Base-by-base conservation (phyloP, 441 rosid genomes). In the Iberis amara region DNA sequence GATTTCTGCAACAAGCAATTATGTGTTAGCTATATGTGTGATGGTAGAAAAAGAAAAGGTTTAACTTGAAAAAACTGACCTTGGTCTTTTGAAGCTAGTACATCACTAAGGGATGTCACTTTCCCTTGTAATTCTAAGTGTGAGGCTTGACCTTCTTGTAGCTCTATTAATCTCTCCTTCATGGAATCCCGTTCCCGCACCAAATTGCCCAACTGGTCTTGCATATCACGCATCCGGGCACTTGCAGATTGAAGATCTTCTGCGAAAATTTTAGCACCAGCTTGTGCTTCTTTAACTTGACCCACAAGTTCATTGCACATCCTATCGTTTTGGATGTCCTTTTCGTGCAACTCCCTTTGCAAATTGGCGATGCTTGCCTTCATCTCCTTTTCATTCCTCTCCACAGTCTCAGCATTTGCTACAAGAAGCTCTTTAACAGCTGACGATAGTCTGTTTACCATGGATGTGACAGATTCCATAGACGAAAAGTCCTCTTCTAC, bases 281-380 rank as follows among this genome's bases (percentile, higher is more conserved):
- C 83, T 79, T 94, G 89, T 66, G 98, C 98, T 78, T 75, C 78
- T 80, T 84, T 94, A 67, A 90, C 84, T 86, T 94, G 99, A 80
- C 66, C 67, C 23, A 82, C 95, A 21, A 94, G 87, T 59, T 94
- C 99, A 77, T 65, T 66, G 80, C 89, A 88, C 60, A 82, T 81
- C 73, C 78, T 74, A 56, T 94, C 96, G 57, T 72, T 82, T 65
- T 87, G 92, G 57, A 88, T 66, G 58, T 90, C 92, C 70, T 94
- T 94, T 79, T 94, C 98, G 65, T 82, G 95, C 26, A 94, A 82
- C 79, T 84, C 96, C 71, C 76, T 82, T 78, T 78, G 95, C 81
- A 88, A 79, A 76, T 79, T 82, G 62, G 78, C 72, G 37, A 83
- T 80, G 45, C 72, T 80, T 6, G 55, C 47, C 72, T 82, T 85